A percentile compares a stretch with the other conserved stretches of the same genome.
These are phyloP conservation scores for Asterionellopsis glacialis DNA, from an alignment of 108 stramenopile species.

Conservation along the genomic window DNA sequence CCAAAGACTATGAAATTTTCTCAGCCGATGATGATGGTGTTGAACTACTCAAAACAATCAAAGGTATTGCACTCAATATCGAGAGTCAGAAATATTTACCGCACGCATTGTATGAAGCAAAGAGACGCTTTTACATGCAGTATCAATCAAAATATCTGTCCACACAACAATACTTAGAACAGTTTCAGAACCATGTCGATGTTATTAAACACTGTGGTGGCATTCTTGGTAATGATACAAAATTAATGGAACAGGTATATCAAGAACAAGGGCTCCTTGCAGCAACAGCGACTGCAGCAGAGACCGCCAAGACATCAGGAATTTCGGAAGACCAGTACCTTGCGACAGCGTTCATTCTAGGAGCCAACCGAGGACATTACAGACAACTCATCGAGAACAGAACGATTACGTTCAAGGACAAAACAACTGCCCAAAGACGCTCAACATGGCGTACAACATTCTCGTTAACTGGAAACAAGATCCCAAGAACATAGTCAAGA, in stretches of 20 bases:
- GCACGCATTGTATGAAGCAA: too few relatives aligned
- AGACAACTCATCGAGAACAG: conserved; percentile 9
- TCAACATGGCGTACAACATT: too few relatives aligned
- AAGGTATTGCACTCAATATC: too few relatives aligned
- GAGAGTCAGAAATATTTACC: too few relatives aligned
- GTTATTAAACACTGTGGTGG: background rate
- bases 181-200: conserved; percentile 15
- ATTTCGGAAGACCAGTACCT: conserved; percentile 14
- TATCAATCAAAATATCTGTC: too few relatives aligned
- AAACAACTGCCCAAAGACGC: conserved; percentile 22
- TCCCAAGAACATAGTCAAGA: too few relatives aligned
- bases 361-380: conserved; percentile 14
- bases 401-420: conserved; percentile 13
- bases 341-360: conserved; percentile 14
- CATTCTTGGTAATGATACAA: background rate
- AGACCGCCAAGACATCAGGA: background rate
- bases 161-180: conserved; percentile 6
- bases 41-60: too few relatives aligned
- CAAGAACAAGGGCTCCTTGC: background rate
- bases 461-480: too few relatives aligned
- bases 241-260: background rate
- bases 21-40: too few relatives aligned
- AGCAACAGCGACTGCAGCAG: background rate
- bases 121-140: too few relatives aligned
- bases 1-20: too few relatives aligned